Evolutionary conservation across 2,329 filamentous ascomycete genomes (phyloP).

Genomic region (Setomelanomma holmii): DNA sequence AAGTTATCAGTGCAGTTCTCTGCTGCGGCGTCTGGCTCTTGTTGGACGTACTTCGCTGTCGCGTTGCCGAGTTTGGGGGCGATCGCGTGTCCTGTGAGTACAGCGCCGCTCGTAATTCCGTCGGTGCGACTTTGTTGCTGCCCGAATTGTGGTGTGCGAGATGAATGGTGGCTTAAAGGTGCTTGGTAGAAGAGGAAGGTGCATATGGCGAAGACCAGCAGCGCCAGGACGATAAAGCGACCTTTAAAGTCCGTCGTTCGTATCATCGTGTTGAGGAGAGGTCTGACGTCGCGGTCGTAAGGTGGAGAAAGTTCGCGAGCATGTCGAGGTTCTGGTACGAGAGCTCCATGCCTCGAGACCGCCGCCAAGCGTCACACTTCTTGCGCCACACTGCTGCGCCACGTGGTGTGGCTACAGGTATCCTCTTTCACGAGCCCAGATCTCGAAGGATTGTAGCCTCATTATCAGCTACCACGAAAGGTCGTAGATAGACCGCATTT

Average conservation of each 20-base stretch:
- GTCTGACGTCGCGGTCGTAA: too few relatives aligned
- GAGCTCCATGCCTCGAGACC: neutral
- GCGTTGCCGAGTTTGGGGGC: conserved; percentile 84
- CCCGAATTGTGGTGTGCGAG: conserved; percentile 19
- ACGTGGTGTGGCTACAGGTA: too few relatives aligned
- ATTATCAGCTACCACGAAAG: conserved; percentile 5
- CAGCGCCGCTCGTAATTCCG: conserved; percentile 24
- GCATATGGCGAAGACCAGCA: conserved; percentile 64
- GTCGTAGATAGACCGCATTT: conserved; percentile 1
- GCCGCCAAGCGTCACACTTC: too few relatives aligned
- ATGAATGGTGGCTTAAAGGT: conserved; percentile 36
- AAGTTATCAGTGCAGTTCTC: conserved; percentile 25
- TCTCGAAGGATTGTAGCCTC: neutral
- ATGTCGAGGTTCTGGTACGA: neutral
- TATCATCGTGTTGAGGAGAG: conserved; percentile 39
- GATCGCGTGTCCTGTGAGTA: conserved; percentile 72
- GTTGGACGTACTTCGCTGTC: conserved; percentile 71
- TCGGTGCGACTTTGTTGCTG: conserved; percentile 18
- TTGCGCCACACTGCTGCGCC: too few relatives aligned
- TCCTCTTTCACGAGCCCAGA: too few relatives aligned
- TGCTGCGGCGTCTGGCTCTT: conserved; percentile 11
- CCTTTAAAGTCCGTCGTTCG: conserved; percentile 34
- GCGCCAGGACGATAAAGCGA: conserved; percentile 54
- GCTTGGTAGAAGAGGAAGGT: conserved; percentile 64
- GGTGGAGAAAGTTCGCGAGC: too few relatives aligned